Evolutionary conservation across 805 yeast species (phyloP).

Genomic region (Saccharomycopsis sp.): DNA sequence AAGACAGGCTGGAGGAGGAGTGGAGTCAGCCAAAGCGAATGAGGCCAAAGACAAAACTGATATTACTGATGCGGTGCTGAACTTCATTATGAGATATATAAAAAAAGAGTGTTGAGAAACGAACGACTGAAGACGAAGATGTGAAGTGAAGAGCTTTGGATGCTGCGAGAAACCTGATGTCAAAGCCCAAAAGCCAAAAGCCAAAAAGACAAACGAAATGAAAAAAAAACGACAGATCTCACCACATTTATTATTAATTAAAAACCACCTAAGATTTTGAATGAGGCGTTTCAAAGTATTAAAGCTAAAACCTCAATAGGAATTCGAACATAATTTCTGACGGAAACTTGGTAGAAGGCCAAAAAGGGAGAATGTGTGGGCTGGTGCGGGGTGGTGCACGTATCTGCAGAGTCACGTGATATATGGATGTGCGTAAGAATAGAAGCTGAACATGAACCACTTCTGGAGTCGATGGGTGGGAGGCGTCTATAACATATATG

Average conservation of each 20-base stretch:
- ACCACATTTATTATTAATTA: neutral
- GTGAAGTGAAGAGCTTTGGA: too few relatives aligned
- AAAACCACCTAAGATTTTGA: neutral
- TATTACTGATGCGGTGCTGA: neutral
- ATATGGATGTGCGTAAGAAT: too few relatives aligned
- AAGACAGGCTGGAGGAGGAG: slow-evolving; percentile 88
- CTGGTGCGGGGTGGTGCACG: neutral
- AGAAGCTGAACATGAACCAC: too few relatives aligned
- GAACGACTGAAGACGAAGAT: neutral
- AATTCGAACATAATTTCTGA: neutral
- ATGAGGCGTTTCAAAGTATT: neutral
- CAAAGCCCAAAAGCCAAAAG: neutral
- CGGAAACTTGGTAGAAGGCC: neutral
- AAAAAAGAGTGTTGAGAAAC: neutral
- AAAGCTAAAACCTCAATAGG: neutral
- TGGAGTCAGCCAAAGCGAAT: slow-evolving; percentile 33
- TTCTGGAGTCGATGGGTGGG: neutral
- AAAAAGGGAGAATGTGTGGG: neutral
- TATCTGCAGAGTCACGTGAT: neutral
- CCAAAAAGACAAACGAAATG: too few relatives aligned
- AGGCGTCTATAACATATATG: too few relatives aligned
- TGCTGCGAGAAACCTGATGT: neutral
- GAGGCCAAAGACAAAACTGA: neutral
- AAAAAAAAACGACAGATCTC: neutral
- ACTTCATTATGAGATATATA: neutral